Conservation (phyloP, 345 rosid species). For the Eucalyptus cloeziana region DNA sequence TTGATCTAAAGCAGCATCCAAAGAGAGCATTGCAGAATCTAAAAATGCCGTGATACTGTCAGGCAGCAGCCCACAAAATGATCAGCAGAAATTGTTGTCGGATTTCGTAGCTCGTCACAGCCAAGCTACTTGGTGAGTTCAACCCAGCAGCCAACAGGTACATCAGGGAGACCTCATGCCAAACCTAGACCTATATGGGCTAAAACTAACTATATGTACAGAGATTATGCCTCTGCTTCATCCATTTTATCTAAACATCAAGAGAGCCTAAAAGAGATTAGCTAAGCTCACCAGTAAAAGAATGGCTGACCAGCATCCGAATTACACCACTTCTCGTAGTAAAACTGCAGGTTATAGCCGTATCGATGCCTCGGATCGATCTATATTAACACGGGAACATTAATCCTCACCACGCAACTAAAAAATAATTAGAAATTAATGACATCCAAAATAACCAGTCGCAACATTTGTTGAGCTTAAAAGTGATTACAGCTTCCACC, state of each 20-base stretch:
- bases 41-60: background rate
- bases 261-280: background rate
- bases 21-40: background rate
- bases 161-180: background rate
- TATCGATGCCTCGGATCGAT: conserved; percentile 25
- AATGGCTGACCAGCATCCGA: conserved; percentile 18
- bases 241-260: background rate
- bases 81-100: background rate
- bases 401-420: background rate
- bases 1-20: background rate
- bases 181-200: background rate
- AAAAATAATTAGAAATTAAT: background rate
- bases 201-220: background rate
- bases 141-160: background rate
- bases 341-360: conserved; percentile 19
- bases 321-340: conserved; percentile 15
- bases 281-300: conserved; percentile 13
- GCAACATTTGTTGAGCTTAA: background rate
- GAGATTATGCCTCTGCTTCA: background rate
- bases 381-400: background rate
- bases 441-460: background rate
- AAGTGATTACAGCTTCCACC: conserved; percentile 52
- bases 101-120: background rate
- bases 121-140: background rate
- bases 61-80: background rate